Conservation (phyloP, 495 filamentous ascomycete species). For the Hypomontagnella monticulosa region DNA sequence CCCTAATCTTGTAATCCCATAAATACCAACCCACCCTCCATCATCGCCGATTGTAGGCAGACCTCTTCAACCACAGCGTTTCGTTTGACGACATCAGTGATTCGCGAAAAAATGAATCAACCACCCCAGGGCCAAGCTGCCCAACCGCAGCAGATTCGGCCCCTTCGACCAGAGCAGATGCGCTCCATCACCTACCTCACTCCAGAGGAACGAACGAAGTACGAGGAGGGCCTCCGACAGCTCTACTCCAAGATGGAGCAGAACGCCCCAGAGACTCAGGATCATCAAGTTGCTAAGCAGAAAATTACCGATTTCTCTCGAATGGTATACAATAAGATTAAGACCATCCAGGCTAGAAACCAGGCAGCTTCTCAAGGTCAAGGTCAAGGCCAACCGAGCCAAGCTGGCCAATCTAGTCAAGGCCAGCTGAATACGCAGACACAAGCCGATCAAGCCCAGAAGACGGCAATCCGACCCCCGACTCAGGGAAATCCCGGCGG, state of each 20-base stretch:
- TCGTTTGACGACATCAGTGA: background rate
- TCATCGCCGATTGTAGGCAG: background rate
- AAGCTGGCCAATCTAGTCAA: constrained; percentile 6
- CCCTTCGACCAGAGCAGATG: constrained; percentile 59
- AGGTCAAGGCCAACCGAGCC: constrained; percentile 14
- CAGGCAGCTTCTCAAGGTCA: constrained; percentile 32
- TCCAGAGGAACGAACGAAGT: constrained; percentile 72
- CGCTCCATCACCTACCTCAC: constrained; percentile 53
- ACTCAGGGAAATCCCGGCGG: constrained; percentile 21
- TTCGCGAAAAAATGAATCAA: constrained; percentile 46
- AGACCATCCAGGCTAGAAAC: constrained; percentile 39
- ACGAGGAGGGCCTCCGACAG: constrained; percentile 67
- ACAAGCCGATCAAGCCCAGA: constrained; percentile 34
- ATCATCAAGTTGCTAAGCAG: constrained; percentile 69
- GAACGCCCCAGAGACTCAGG: constrained; percentile 61
- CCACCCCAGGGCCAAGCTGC: constrained; percentile 45
- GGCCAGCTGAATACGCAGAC: constrained; percentile 34
- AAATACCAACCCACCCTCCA: no score
- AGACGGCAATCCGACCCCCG: constrained; percentile 28
- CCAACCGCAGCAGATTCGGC: constrained; percentile 40
- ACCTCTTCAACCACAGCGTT: background rate
- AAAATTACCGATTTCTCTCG: constrained; percentile 73
- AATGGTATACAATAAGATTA: constrained; percentile 68
- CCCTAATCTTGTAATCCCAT: no score
- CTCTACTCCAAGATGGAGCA: constrained; percentile 71